These are phyloP conservation scores for Tetrahymena thermophila DNA, from an alignment of 73 alveolate genomes.

Conservation along the genomic window DNA sequence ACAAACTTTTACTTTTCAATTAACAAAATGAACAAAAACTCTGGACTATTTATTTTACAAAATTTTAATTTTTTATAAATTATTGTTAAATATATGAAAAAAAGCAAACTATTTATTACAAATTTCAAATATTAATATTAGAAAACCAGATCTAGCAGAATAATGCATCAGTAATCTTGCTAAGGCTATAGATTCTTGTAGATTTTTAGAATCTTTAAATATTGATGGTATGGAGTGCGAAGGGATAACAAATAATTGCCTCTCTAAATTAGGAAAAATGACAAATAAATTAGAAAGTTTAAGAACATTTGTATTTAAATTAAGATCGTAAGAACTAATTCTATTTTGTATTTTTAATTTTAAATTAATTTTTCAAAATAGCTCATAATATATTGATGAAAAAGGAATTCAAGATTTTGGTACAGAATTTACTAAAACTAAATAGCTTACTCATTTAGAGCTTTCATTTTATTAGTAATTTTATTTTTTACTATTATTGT, in stretches of 20 bases:
- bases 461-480: neutral
- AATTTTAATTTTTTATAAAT: neutral
- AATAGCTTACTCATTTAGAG: neutral
- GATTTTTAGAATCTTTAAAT: neutral
- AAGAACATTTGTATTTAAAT: neutral
- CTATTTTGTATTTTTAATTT: neutral
- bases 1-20: neutral
- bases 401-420: neutral
- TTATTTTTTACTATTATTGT: too few species aligned
- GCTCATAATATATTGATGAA: neutral
- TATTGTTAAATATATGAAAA: too few species aligned
- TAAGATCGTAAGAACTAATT: neutral
- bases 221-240: neutral
- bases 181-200: neutral
- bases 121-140: neutral
- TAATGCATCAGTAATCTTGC: neutral
- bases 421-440: neutral
- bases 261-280: neutral
- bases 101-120: neutral
- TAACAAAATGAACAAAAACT: too few species aligned
- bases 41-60: neutral
- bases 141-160: neutral
- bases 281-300: neutral
- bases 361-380: neutral
- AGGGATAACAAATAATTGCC: neutral